Base-by-base conservation (phyloP, 305 asterid species). In the Galium porrigens region DNA sequence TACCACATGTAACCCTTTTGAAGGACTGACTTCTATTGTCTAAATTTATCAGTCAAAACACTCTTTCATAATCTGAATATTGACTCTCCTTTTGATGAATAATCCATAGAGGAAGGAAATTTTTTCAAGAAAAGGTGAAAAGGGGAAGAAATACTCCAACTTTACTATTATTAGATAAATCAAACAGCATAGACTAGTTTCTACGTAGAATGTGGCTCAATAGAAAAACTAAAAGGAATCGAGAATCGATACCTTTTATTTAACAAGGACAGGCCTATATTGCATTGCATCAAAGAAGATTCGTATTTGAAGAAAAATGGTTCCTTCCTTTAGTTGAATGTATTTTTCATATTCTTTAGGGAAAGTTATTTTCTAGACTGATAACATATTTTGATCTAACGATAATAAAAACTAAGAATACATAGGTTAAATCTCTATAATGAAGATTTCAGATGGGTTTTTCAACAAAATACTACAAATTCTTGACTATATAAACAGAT, bases 1-100 rank as follows among this genome's bases (percentile, higher is more conserved):
- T 70, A 53, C 48, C 68, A 34, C 11, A 39, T 27, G 14, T 37
- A 53, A 32, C 71, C 32, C 56, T 52, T 69, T 66, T 36, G 37
- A 72, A 61, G 52, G 34, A 30, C 17, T 41, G 67, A 60, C 39
- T 59, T 14, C 56, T 51, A 52, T 18, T 17, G 34, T 14, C 65
- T 6, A 7, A 41, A 25, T 30, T 61, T 36, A 14, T 58, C 41
- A 20, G 60, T 46, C 17, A 32, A 44, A 10, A 60, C 37, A 34
- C 22, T 60, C 67, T 49, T 10, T 53, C 52, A 32, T 34, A 37
- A 14, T 20, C 3, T 65, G 6, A n/a, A 58, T 30, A 48, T 48
- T 36, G 12, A 34, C 41, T 2, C 22, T 48, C 18, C 37, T 17
- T 64, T 10, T 32, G 34, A 41, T 49, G 29, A 33, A n/a, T 63